Conservation (phyloP, 305 asterid genomes). For the Withania somnifera region DNA sequence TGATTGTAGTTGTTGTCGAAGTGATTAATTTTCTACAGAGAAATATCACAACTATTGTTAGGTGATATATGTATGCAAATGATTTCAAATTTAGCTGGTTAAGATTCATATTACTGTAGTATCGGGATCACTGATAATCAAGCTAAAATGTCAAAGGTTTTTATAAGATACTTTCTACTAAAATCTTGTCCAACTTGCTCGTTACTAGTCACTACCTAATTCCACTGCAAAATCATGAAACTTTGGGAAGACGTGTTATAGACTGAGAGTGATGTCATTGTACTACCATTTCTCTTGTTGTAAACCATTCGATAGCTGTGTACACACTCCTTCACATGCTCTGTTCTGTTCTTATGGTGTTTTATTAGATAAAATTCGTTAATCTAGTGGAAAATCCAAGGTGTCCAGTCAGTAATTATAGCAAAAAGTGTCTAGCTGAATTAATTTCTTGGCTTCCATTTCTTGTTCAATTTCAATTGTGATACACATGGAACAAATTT, state of each 20-base stretch:
- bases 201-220: neutral
- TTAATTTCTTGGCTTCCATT: neutral
- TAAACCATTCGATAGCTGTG: neutral
- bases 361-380: neutral
- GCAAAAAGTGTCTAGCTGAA: neutral
- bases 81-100: neutral
- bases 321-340: neutral
- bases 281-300: neutral
- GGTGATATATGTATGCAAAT: neutral
- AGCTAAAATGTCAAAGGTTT: neutral
- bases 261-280: neutral
- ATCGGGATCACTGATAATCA: neutral
- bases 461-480: neutral
- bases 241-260: neutral
- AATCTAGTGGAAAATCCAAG: neutral
- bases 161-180: neutral
- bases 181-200: neutral
- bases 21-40: neutral
- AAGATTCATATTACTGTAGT: neutral
- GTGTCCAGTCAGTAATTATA: neutral
- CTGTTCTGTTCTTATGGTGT: neutral
- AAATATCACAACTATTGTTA: neutral
- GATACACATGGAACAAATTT: constrained; percentile 28
- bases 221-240: neutral
- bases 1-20: neutral